Evolutionary conservation across 1,139 yeast species (phyloP), one percentile per base, ranked within the genome.

Genomic region (Candida dubliniensis): DNA sequence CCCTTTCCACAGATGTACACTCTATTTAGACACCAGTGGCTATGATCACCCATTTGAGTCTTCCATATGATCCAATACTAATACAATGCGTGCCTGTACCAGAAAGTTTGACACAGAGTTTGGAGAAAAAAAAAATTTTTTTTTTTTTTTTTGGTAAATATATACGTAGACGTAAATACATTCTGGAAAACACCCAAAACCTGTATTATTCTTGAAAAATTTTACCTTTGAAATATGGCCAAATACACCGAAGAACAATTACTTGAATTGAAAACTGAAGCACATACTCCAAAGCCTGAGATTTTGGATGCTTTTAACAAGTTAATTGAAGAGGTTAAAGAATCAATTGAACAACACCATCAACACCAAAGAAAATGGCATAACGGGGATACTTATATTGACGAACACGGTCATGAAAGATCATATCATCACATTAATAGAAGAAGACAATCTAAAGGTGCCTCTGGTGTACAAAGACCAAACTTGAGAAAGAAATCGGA

Each of bases 241-340:
- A 81, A 77, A 65, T 86, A 84, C 69, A 81, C 88, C 36, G 85
- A 81, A 65, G 87, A 84, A 63, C 83, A 83, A 70, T 77, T 86
- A 62, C 64, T 80, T 39, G 77, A 73, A 48, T 71, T 74, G 59
- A 77, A 81, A 59, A 76, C 76, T 38, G 71, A 73, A 47, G 87
- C 84, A 30, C 67, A 76, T 51, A 71, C 77, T 44, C 82, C 89
- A 36, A 80, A 76, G 50, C 81, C 83, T 34, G 77, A 78, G 41
- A 85, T 83, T 51, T 75, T 84, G 55, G 78, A 73, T 31, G 83
- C 82, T 39, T 86, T 85, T 72, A 77, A 77, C 57, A 72, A 77
- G 50, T 73, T 84, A 69, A 78, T 84, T 48, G 89, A 82, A 54
- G 79, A 78, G 48, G 89, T 84, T 49, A 76, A 77, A 53, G 74